Conservation (phyloP, 495 filamentous ascomycete genomes). For the Neurospora terricola region DNA sequence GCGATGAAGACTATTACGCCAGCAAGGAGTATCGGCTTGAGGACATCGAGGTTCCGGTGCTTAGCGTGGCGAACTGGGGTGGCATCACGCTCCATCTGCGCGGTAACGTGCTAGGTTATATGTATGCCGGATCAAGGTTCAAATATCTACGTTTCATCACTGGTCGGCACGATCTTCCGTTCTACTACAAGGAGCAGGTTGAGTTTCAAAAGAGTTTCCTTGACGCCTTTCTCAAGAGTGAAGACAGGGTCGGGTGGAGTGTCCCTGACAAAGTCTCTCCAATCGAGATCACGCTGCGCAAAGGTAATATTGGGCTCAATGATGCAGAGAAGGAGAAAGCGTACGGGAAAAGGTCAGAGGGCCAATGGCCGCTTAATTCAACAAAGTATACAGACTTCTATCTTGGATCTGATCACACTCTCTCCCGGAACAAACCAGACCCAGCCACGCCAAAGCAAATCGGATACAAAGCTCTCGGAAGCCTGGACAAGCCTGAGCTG, state of each 20-base stretch:
- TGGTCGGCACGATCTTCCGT: constrained; percentile 60
- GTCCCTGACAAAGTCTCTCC: constrained; percentile 41
- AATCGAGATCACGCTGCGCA: constrained; percentile 47
- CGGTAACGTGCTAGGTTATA: constrained; percentile 56
- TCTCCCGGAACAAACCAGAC: constrained; percentile 17
- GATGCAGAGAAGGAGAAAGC: constrained; percentile 43
- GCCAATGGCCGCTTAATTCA: constrained; percentile 53
- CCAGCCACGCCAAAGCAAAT: constrained; percentile 22
- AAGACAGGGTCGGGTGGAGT: constrained; percentile 51
- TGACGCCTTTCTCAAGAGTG: constrained; percentile 56
- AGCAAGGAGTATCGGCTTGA: constrained; percentile 48
- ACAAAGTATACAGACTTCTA: constrained; percentile 50
- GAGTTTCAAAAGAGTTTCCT: constrained; percentile 56
- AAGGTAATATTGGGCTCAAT: constrained; percentile 55
- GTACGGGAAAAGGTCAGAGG: constrained; percentile 43
- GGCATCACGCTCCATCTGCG: constrained; percentile 53
- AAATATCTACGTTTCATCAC: constrained; percentile 61
- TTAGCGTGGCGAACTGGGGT: constrained; percentile 58
- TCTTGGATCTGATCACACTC: constrained; percentile 31
- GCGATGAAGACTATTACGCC: constrained; percentile 52
- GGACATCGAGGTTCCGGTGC: constrained; percentile 53
- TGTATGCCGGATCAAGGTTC: constrained; percentile 45
- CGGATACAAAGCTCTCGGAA: constrained; percentile 47
- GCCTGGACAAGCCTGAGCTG: constrained; percentile 32
- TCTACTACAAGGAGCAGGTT: constrained; percentile 58